Evolutionary conservation across 805 yeast genomes (phyloP).

Genomic region (Suhomyces canberraensis): DNA sequence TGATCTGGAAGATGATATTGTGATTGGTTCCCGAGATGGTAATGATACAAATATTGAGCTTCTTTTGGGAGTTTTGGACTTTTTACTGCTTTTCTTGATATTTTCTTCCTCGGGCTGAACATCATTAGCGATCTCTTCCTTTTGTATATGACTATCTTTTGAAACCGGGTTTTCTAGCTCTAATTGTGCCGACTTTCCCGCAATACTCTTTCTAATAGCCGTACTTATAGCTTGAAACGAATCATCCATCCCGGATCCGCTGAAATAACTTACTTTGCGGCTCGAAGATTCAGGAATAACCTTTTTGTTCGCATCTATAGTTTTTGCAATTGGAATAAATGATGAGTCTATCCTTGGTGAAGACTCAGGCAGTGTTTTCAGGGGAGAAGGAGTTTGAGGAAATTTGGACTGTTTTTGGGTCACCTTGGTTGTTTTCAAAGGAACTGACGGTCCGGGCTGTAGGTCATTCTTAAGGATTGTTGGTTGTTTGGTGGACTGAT

Average conservation of each 20-base stretch:
- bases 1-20: constrained; percentile 9
- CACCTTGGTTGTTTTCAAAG: no score
- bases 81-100: background rate
- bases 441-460: no score
- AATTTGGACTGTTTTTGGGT: background rate
- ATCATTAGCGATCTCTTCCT: no score
- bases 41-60: constrained; percentile 34
- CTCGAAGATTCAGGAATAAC: background rate
- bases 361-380: constrained; percentile 8
- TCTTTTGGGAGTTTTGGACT: constrained; percentile 26
- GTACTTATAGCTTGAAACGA: constrained; percentile 49
- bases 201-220: constrained; percentile 44
- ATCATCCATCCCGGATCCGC: constrained; percentile 21
- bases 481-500: no score
- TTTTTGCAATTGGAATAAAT: constrained; percentile 19
- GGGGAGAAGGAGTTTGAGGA: constrained; percentile 6
- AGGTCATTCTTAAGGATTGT: no score
- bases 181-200: constrained; percentile 23
- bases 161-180: no score
- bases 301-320: constrained; percentile 11
- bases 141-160: no score
- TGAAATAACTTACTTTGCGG: background rate
- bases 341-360: constrained; percentile 21
- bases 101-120: background rate
- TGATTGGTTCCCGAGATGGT: constrained; percentile 39